Evolutionary conservation across 768 basidiomycete species (phyloP).

Genomic region (Auricularia auricula-judae): DNA sequence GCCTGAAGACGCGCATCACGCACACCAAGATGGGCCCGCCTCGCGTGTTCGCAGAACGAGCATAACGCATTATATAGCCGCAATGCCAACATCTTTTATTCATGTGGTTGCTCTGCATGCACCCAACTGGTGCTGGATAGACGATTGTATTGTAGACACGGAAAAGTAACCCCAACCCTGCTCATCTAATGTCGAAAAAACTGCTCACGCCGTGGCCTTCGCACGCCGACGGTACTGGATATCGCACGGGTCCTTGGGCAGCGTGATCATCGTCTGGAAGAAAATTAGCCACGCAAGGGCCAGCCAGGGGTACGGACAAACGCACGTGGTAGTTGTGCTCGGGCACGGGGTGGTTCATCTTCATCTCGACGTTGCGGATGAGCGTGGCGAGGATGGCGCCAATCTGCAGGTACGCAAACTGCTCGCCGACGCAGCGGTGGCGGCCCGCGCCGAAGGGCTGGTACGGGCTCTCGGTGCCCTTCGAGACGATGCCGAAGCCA

Average conservation of each 20-base stretch:
- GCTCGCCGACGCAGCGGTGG: slow-evolving; percentile 91
- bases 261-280: slow-evolving; percentile 70
- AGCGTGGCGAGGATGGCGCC: slow-evolving; percentile 73
- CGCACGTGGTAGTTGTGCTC: slow-evolving; percentile 66
- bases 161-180: background rate
- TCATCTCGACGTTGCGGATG: slow-evolving; percentile 65
- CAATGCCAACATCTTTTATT: background rate
- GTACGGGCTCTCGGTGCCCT: slow-evolving; percentile 92
- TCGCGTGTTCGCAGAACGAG: too few relatives aligned
- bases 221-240: slow-evolving; percentile 12
- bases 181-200: too few relatives aligned
- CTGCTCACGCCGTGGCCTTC: background rate
- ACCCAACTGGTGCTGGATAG: background rate
- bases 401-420: slow-evolving; percentile 92
- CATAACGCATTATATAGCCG: too few relatives aligned
- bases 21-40: too few relatives aligned
- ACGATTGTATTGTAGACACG: background rate
- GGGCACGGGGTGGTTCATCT: slow-evolving; percentile 58
- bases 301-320: too few relatives aligned
- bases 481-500: slow-evolving; percentile 90
- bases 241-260: slow-evolving; percentile 44
- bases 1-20: too few relatives aligned
- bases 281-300: too few relatives aligned
- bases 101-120: background rate
- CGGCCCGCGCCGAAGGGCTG: slow-evolving; percentile 96